Evolutionary conservation across 495 filamentous ascomycete species (phyloP), one percentile per base, ranked within the genome.

Genomic region (Xylaria castorea): DNA sequence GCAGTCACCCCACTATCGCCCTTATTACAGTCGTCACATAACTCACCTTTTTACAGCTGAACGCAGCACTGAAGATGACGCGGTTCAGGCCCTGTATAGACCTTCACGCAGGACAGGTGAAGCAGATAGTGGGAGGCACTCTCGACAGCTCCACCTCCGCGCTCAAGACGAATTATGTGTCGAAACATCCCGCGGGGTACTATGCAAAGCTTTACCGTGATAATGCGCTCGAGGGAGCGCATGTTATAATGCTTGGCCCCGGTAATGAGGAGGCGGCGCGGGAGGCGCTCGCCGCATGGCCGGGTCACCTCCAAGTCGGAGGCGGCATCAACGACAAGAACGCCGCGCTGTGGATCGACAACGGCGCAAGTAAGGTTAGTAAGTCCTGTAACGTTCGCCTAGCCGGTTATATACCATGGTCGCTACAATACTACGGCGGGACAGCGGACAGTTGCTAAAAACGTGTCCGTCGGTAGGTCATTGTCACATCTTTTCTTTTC

Each of bases 121-220:
- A 99, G 84, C 96, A 99, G 82, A 99, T 99, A 75, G 95, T 99
- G 48, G 96, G 96, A 66, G 95, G 95, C 55, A 98, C 96, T 1
- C 87, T 98, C 73, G 92, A 89, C 79, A 87, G 87, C 75, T 83
- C 88, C 0, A 86, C 87, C 27, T 75, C 85, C 32, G 86, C 89
- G 63, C 87, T 98, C 71, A 91, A 92, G 80, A 98, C 96, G 70
- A 98, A 99, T 81, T 93, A 93, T 81, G 89, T 97, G 38, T 97
- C 96, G 3, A 87, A 89, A 18, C 91, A 93, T 55, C 91, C 96
- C 7, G 89, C 97, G 4, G 85, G 88, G 14, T 84, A 97, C 81
- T 99, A 93, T 80, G 91, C 94, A 20, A 77, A 80, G 60, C 86
- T 98, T 18, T 99, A 99, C 85, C 87, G 85, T 62, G 86, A 92